A percentile compares a stretch with the other conserved stretches of the same genome.
Evolutionary conservation across 345 rosid genomes (phyloP).

Genomic region (Pelargonium nanum): DNA sequence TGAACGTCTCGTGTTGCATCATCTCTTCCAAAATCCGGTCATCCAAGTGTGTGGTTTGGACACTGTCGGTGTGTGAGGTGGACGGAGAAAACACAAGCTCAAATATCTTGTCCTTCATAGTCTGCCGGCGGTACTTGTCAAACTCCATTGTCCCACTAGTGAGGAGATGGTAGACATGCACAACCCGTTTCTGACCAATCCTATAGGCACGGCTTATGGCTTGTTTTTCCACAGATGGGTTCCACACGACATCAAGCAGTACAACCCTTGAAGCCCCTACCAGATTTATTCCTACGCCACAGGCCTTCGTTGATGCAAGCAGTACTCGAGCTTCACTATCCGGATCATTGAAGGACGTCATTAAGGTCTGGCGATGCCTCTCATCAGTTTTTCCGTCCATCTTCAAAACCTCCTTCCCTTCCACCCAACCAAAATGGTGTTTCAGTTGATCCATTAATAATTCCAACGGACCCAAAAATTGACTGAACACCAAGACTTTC

Average conservation of each 20-base stretch:
- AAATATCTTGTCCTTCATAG: slow-evolving; percentile 36
- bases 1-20: slow-evolving; percentile 14
- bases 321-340: slow-evolving; percentile 44
- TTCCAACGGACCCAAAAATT: slow-evolving; percentile 37
- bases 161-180: slow-evolving; percentile 57
- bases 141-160: slow-evolving; percentile 41
- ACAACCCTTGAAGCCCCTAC: slow-evolving; percentile 84
- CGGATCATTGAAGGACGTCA: slow-evolving; percentile 46
- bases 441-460: slow-evolving; percentile 36
- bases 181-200: slow-evolving; percentile 57
- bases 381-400: slow-evolving; percentile 37
- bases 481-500: slow-evolving; percentile 66
- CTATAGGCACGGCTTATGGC: slow-evolving; percentile 76
- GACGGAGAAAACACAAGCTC: slow-evolving; percentile 51
- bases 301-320: slow-evolving; percentile 67
- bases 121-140: slow-evolving; percentile 39
- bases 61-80: too few relatives aligned
- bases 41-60: slow-evolving; percentile 1
- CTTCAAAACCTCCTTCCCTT: slow-evolving; percentile 32
- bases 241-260: slow-evolving; percentile 73
- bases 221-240: slow-evolving; percentile 76
- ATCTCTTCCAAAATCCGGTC: slow-evolving; percentile 30
- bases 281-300: slow-evolving; percentile 67
- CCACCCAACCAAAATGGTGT: slow-evolving; percentile 30
- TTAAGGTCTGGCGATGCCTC: slow-evolving; percentile 34